Evolutionary conservation across 768 basidiomycete species (phyloP), one percentile per base, ranked within the genome.

Genomic region (Dentipellis fragilis): DNA sequence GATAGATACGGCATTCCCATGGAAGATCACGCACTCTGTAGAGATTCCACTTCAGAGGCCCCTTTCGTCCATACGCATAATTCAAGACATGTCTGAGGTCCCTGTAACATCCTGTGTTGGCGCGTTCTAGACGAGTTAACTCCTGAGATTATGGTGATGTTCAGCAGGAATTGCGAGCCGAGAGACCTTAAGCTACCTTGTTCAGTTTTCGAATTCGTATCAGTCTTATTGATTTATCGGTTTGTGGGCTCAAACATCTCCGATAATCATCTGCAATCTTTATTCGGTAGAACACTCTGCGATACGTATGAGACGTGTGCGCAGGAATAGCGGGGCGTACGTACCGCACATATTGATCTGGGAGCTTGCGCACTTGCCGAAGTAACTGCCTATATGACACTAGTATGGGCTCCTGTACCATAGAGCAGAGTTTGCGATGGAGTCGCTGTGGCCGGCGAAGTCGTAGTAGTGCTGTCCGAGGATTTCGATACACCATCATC

Each of bases 41-140:
- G 45, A 90, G 67, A 62, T 89, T 85, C 70, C 79, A 77, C 62
- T 75, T 80, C 14, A 92, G 67, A 63, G 78, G 84, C 21, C 89
- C 89, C 60, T 79, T 80, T 57, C 89, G 75, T 34, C 88, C 89
- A 67, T 89, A 92, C 23, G 89, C 89, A 29, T 83, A 62, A 59
- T 84, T 78, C 16, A 92, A 71, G 29, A 89, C 63, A 59, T 76
- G 74, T 29, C 72, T 70, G 61, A 87, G 84, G 35, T 81, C 78
- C 54, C 71, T 65, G 49, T 62, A 60, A 38, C 75, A 64, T 3
- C 83, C 79, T 3, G 62, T 58, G 62, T 81, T 85, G 10, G 86
- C 86, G 47, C 67, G 71, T 62, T 73, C 68, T 16, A 91, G 66
- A 55, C 68, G 76, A 49, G 69, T 71, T 59, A 83, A 64, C 51